Evolutionary conservation across 805 yeast species (phyloP).

Genomic region (Brettanomyces naardenensis): DNA sequence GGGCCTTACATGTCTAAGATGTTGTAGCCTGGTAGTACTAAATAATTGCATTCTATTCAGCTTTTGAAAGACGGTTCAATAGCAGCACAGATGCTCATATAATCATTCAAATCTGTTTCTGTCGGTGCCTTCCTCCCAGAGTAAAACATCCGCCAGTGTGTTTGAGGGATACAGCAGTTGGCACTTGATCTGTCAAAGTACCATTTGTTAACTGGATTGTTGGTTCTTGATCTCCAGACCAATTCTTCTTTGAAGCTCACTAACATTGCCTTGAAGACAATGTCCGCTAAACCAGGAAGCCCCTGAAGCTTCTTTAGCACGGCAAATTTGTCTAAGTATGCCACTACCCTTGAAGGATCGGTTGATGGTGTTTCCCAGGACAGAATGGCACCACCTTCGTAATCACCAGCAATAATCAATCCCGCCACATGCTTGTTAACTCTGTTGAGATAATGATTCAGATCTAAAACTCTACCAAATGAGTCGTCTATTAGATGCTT

Average conservation of each 20-base stretch:
- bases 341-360: constrained; percentile 30
- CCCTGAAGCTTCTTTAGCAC: constrained; percentile 82
- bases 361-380: constrained; percentile 56
- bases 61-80: constrained; percentile 48
- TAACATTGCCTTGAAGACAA: constrained; percentile 75
- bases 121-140: constrained; percentile 28
- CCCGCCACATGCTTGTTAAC: constrained; percentile 64
- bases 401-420: constrained; percentile 82
- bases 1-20: constrained; percentile 96
- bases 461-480: constrained; percentile 61
- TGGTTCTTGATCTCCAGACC: constrained; percentile 83
- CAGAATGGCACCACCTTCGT: constrained; percentile 90
- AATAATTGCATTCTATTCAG: neutral
- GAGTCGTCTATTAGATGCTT: constrained; percentile 66
- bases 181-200: constrained; percentile 88
- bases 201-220: constrained; percentile 95
- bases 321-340: constrained; percentile 92
- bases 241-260: constrained; percentile 62
- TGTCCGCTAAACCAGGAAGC: constrained; percentile 87
- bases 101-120: constrained; percentile 34
- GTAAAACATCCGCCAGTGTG: constrained; percentile 34
- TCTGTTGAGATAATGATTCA: constrained; percentile 58
- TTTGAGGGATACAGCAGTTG: constrained; percentile 38
- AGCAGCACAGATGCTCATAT: constrained; percentile 42
- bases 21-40: constrained; percentile 4